Evolutionary conservation across 2,329 filamentous ascomycete genomes (phyloP).

Genomic region (Alternaria novae-zelandiae): DNA sequence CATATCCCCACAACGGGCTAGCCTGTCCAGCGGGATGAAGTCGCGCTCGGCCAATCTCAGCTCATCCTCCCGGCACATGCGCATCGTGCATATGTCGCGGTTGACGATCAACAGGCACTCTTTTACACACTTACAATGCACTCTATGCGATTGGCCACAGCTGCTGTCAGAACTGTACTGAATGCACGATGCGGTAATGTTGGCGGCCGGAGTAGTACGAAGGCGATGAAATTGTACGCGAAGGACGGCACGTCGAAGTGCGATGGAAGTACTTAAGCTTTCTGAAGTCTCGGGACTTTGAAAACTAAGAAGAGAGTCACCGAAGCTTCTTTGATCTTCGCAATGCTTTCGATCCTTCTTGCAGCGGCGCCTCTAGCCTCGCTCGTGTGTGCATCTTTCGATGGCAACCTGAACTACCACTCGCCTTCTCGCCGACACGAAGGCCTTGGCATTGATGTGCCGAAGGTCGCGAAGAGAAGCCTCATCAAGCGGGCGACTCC

Average conservation of each 20-base stretch:
- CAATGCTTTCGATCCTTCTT: constrained; percentile 25
- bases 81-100: constrained; percentile 12
- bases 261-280: constrained; percentile 2
- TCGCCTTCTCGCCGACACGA: constrained; percentile 69
- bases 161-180: neutral
- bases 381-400: constrained; percentile 26
- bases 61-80: constrained; percentile 14
- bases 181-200: neutral
- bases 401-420: constrained; percentile 67
- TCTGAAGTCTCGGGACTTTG: neutral
- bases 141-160: constrained; percentile 1
- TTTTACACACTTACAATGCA: constrained; percentile 17
- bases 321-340: neutral
- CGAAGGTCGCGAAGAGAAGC: constrained; percentile 63
- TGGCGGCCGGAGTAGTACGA: neutral
- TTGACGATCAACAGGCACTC: constrained; percentile 15
- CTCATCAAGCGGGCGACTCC: constrained; percentile 25
- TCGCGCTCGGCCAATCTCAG: constrained; percentile 13
- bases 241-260: constrained; percentile 1
- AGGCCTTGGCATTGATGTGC: constrained; percentile 67
- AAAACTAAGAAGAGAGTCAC: neutral
- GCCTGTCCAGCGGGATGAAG: neutral
- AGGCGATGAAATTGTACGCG: neutral
- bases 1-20: neutral
- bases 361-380: constrained; percentile 20